Evolutionary conservation across 768 basidiomycete species (phyloP).

Genomic region (Lactifluus subvellereus): DNA sequence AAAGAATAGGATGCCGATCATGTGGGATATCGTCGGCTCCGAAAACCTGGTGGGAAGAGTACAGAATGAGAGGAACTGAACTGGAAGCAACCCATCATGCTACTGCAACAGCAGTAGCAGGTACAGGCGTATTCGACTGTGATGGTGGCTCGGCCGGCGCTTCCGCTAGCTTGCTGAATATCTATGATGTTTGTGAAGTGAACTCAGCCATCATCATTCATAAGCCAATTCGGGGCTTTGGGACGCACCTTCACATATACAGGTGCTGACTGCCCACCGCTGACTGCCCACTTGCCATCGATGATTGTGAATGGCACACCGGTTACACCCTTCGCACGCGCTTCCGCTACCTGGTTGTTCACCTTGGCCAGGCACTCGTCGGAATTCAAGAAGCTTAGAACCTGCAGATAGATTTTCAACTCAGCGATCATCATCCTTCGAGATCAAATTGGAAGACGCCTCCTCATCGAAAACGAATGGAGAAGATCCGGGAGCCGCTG

Average conservation of each 20-base stretch:
- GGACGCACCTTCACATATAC: slow-evolving; percentile 57
- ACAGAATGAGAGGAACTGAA: background rate
- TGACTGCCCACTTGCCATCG: slow-evolving; percentile 71
- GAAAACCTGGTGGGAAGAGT: background rate
- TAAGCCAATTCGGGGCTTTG: background rate
- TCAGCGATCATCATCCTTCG: slow-evolving; percentile 1
- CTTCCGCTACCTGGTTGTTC: slow-evolving; percentile 52
- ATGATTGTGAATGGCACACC: slow-evolving; percentile 80
- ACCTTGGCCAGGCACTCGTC: slow-evolving; percentile 64
- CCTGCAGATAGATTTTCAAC: slow-evolving; percentile 35
- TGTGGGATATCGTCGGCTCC: slow-evolving; percentile 19
- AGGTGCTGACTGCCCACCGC: slow-evolving; percentile 66
- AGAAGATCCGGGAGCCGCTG: slow-evolving; percentile 16
- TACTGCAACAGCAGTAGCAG: slow-evolving; percentile 16
- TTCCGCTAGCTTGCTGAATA: slow-evolving; percentile 23
- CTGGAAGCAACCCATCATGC: slow-evolving; percentile 4
- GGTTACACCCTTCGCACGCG: slow-evolving; percentile 60
- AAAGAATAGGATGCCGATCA: background rate
- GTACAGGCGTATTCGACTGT: slow-evolving; percentile 10
- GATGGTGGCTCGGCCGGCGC: slow-evolving; percentile 11
- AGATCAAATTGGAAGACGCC: background rate
- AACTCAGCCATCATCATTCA: background rate
- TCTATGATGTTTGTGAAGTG: slow-evolving; percentile 1
- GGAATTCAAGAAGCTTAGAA: slow-evolving; percentile 56
- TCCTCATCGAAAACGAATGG: background rate